Evolutionary conservation across 2,329 filamentous ascomycete species (phyloP).

Genomic region (Cadophora sp.): DNA sequence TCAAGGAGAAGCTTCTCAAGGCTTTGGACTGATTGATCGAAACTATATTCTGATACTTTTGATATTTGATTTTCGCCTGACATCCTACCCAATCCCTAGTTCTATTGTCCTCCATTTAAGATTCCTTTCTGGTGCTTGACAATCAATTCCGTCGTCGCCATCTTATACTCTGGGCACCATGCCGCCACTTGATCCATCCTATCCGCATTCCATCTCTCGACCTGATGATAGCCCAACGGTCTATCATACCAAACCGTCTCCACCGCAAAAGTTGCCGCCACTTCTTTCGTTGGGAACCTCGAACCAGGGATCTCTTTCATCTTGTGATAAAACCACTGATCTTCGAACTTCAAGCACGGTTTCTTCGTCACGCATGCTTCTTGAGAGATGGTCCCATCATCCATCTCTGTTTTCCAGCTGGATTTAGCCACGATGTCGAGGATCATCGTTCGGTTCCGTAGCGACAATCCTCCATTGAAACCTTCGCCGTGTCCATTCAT

Average conservation of each 20-base stretch:
- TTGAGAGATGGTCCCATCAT: slow-evolving; percentile 23
- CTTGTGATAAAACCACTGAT: slow-evolving; percentile 39
- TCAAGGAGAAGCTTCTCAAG: too few species aligned
- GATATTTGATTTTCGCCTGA: too few species aligned
- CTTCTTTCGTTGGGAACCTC: slow-evolving; percentile 36
- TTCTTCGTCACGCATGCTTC: slow-evolving; percentile 37
- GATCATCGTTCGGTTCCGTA: slow-evolving; percentile 46
- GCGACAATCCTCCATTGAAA: slow-evolving; percentile 46
- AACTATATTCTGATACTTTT: too few species aligned
- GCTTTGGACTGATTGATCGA: too few species aligned
- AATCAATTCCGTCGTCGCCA: slow-evolving; percentile 19
- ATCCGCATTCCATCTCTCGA: slow-evolving; percentile 33
- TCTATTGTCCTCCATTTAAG: background rate
- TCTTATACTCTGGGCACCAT: slow-evolving; percentile 44
- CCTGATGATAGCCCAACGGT: slow-evolving; percentile 35
- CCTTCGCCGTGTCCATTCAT: slow-evolving; percentile 21
- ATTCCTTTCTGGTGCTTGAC: background rate
- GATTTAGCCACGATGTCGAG: slow-evolving; percentile 33
- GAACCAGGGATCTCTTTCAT: slow-evolving; percentile 35
- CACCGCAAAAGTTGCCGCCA: slow-evolving; percentile 34
- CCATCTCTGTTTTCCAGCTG: slow-evolving; percentile 24
- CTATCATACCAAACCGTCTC: slow-evolving; percentile 31
- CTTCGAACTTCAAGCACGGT: slow-evolving; percentile 33
- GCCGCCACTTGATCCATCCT: slow-evolving; percentile 39
- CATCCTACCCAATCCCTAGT: too few species aligned